These are phyloP conservation scores for Gentiana straminea DNA, from an alignment of 257 asterid genomes.

Conservation along the genomic window DNA sequence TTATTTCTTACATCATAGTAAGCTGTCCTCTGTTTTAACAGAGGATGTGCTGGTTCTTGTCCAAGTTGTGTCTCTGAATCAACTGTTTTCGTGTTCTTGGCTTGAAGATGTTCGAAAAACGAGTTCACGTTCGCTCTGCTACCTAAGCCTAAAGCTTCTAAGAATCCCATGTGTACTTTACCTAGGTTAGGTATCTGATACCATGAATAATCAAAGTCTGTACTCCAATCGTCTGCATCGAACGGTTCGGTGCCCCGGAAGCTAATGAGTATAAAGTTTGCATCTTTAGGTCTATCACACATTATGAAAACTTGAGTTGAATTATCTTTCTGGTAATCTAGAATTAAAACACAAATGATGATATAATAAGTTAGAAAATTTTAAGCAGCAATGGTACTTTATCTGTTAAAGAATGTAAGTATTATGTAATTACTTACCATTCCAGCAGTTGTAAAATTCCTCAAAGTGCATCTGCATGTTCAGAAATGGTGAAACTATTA, in stretches of 20 bases:
- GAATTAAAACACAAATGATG: constrained; percentile 3
- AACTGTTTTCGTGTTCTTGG: constrained; percentile 1
- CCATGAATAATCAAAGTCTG: constrained; percentile 96
- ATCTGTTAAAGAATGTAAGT: background rate
- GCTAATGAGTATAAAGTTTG: constrained; percentile 61
- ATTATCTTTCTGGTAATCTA: constrained; percentile 65
- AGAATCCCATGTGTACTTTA: constrained; percentile 95
- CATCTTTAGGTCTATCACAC: constrained; percentile 68
- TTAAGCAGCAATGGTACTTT: background rate
- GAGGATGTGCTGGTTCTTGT: constrained; percentile 16
- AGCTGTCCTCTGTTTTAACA: constrained; percentile 48
- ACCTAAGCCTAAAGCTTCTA: constrained; percentile 93
- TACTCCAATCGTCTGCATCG: constrained; percentile 92
- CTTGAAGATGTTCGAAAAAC: constrained; percentile 32
- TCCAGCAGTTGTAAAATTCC: constrained; percentile 92
- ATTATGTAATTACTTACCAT: constrained; percentile 36
- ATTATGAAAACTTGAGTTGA: constrained; percentile 86
- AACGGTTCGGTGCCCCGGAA: constrained; percentile 96
- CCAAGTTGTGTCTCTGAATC: constrained; percentile 4
- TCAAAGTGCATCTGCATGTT: constrained; percentile 76
- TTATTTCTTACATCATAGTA: constrained; percentile 49
- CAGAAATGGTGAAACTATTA: constrained; percentile 2
- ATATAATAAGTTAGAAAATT: constrained; percentile 1
- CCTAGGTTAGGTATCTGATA: constrained; percentile 76
- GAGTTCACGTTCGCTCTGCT: constrained; percentile 47